Evolutionary conservation across 1,139 yeast species (phyloP).

Genomic region (Candida smagusa): DNA sequence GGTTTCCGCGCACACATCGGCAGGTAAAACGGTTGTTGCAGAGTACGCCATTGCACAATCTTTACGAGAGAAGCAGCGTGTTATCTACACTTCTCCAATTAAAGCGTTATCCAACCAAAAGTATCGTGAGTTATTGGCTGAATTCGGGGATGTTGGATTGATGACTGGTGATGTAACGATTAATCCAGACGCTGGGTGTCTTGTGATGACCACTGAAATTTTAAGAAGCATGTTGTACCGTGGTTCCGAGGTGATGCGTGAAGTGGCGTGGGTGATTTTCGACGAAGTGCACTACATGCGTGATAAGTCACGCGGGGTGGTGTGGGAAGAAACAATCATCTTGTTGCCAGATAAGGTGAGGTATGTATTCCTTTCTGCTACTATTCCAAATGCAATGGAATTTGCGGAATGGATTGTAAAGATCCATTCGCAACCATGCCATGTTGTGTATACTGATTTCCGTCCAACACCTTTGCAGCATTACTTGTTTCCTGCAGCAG

Average conservation of each 20-base stretch:
- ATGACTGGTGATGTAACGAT: constrained; percentile 98
- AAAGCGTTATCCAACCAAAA: constrained; percentile 96
- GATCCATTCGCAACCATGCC: constrained; percentile 94
- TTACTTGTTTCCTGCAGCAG: constrained; percentile 94
- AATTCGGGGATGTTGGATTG: constrained; percentile 93
- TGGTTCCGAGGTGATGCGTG: constrained; percentile 94
- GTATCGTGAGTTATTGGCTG: constrained; percentile 86
- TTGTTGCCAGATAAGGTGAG: constrained; percentile 92
- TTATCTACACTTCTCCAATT: constrained; percentile 95
- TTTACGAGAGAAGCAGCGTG: constrained; percentile 83
- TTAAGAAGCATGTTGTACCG: constrained; percentile 87
- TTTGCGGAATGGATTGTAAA: constrained; percentile 98
- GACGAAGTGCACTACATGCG: constrained; percentile 97
- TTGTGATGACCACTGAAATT: constrained; percentile 98
- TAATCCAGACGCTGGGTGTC: constrained; percentile 93
- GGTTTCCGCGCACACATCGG: constrained; percentile 97
- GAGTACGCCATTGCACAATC: constrained; percentile 98
- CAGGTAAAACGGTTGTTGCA: constrained; percentile 98
- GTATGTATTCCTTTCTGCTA: constrained; percentile 85
- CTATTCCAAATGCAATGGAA: constrained; percentile 97
- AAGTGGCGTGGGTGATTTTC: constrained; percentile 94
- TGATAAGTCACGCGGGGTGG: constrained; percentile 96
- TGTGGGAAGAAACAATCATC: constrained; percentile 98
- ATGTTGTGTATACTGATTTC: constrained; percentile 96
- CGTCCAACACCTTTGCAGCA: constrained; percentile 98